Percentiles rank a stretch among this genome's conserved stretches.
Conservation (phyloP, 75 land plant species). For the Cunninghamia lanceolata region DNA sequence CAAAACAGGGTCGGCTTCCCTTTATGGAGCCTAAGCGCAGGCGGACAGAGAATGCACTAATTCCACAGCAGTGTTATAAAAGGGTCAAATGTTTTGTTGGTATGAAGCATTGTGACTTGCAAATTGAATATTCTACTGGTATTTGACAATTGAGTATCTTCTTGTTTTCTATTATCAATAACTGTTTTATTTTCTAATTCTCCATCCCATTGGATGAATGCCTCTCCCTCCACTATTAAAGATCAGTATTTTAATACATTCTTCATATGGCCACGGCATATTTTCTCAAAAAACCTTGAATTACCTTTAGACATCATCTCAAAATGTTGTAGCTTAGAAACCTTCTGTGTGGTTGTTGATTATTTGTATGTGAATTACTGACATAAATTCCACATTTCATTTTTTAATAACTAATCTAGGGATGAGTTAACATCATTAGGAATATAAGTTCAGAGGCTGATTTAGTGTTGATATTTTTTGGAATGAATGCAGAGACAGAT, state of each 20-base stretch:
- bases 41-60: conserved; percentile 31
- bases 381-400: not conserved
- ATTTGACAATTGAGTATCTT: not conserved
- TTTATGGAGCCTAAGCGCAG: conserved; percentile 63
- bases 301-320: not conserved
- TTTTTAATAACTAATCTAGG: not conserved
- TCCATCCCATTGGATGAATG: too few species aligned
- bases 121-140: not conserved
- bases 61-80: conserved; percentile 45
- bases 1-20: conserved; percentile 54
- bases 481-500: conserved; percentile 65
- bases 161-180: too few species aligned
- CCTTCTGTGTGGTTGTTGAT: not conserved
- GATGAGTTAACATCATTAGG: not conserved
- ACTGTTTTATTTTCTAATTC: too few species aligned
- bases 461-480: not conserved
- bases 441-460: not conserved
- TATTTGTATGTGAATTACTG: not conserved
- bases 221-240: too few species aligned
- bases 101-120: conserved; percentile 4
- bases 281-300: not conserved
- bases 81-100: conserved; percentile 82
- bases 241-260: not conserved
- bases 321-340: not conserved
- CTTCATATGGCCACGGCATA: not conserved